phyloP scores from a whole-genome alignment of 441 rosid species.

The Pelargonium citronellum region DNA sequence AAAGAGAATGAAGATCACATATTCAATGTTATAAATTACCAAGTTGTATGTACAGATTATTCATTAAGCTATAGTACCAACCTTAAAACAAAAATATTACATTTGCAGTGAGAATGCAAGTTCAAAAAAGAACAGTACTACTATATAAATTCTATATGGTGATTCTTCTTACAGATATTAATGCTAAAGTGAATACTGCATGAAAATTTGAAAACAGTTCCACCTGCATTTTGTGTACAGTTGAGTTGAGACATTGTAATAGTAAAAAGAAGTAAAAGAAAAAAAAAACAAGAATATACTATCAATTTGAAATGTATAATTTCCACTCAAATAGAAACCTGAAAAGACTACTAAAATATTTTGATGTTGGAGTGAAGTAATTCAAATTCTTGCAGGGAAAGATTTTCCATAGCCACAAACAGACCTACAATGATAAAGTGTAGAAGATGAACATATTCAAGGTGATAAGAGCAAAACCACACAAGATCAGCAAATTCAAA shows the following conservation, averaged over 20 bases:
- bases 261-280: neutral
- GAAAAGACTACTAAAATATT: neutral
- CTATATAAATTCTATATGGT: neutral
- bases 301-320: neutral
- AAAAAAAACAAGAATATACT: neutral
- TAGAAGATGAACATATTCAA: neutral
- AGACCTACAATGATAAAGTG: neutral
- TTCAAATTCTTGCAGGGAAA: neutral
- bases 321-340: neutral
- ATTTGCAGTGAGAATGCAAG: neutral
- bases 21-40: constrained; percentile 8
- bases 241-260: neutral
- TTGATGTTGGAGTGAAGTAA: neutral
- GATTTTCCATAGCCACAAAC: neutral
- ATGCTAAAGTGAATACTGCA: neutral
- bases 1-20: neutral
- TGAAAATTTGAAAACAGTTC: neutral
- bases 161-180: neutral
- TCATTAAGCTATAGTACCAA: neutral
- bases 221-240: constrained; percentile 1
- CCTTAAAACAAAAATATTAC: neutral
- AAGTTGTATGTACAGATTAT: neutral
- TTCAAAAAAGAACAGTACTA: neutral
- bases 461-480: neutral
- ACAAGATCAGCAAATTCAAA: constrained; percentile 3